Evolutionary conservation across 768 basidiomycete species (phyloP).

Genomic region (Mycena haematopus): DNA sequence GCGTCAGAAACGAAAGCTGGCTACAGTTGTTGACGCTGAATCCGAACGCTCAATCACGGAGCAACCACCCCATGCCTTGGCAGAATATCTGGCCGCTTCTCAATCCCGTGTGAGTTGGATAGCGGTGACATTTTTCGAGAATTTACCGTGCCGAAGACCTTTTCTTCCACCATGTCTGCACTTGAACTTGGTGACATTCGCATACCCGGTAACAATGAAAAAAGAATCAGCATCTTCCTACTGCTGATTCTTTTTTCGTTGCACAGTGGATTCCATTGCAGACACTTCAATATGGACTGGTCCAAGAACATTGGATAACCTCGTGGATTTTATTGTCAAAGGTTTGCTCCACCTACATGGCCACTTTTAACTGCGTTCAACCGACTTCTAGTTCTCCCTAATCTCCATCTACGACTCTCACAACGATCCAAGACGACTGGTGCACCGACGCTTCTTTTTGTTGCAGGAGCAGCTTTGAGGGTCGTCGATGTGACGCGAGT

Average conservation of each 20-base stretch:
- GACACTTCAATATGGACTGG: constrained; percentile 80
- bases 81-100: constrained; percentile 66
- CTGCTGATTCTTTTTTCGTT: background rate
- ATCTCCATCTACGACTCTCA: constrained; percentile 68
- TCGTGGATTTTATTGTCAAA: constrained; percentile 79
- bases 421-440: constrained; percentile 81
- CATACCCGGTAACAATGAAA: constrained; percentile 68
- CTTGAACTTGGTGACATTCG: constrained; percentile 83
- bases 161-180: constrained; percentile 67
- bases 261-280: constrained; percentile 55
- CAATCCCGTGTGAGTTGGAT: constrained; percentile 44
- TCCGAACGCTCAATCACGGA: constrained; percentile 54
- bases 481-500: constrained; percentile 87
- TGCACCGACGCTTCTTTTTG: constrained; percentile 85
- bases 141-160: constrained; percentile 51
- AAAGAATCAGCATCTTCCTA: background rate
- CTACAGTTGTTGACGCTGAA: constrained; percentile 47
- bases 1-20: constrained; percentile 69
- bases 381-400: constrained; percentile 63
- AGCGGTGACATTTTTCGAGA: too few relatives aligned
- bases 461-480: constrained; percentile 88
- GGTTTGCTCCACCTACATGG: constrained; percentile 49
- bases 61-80: constrained; percentile 62
- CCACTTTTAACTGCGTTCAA: constrained; percentile 2
- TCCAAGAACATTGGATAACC: constrained; percentile 71